Conservation (phyloP, 345 rosid species). For the Salix udensis region DNA sequence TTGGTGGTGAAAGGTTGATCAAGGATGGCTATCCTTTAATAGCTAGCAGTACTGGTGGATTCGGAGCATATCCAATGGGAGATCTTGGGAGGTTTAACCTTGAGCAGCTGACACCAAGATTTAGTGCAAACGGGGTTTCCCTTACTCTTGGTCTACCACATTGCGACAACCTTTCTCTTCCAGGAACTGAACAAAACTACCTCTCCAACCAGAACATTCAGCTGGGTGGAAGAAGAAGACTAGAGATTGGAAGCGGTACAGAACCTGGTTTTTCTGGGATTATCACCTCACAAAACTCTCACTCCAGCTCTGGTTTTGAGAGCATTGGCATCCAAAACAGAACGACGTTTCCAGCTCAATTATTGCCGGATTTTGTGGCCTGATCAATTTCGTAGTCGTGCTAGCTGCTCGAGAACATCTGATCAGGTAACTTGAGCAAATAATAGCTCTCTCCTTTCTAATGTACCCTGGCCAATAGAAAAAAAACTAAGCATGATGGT, state of each 20-base stretch:
- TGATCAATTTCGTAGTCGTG: constrained; percentile 14
- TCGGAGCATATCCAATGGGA: constrained; percentile 34
- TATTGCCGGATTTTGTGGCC: constrained; percentile 52
- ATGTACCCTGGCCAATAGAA: neutral
- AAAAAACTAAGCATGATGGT: neutral
- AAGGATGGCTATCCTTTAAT: constrained; percentile 20
- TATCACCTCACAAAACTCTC: constrained; percentile 32
- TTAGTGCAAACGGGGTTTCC: constrained; percentile 49
- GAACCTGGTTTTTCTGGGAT: constrained; percentile 36
- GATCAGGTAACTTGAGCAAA: neutral
- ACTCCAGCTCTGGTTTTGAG: constrained; percentile 34
- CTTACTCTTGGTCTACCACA: constrained; percentile 67
- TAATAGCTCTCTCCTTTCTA: neutral
- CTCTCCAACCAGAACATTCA: constrained; percentile 40
- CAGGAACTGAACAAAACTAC: constrained; percentile 39
- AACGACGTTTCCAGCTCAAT: constrained; percentile 51
- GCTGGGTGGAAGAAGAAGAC: constrained; percentile 31
- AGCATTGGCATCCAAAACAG: constrained; percentile 42
- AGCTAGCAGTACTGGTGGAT: constrained; percentile 13
- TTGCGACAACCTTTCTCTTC: constrained; percentile 37
- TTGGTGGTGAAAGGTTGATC: constrained; percentile 23
- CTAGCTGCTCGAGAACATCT: neutral
- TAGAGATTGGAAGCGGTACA: constrained; percentile 27
- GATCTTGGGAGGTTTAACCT: constrained; percentile 44
- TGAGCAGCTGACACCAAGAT: constrained; percentile 37